Conservation (phyloP, 495 filamentous ascomycete species). For the Neurospora sp. region DNA sequence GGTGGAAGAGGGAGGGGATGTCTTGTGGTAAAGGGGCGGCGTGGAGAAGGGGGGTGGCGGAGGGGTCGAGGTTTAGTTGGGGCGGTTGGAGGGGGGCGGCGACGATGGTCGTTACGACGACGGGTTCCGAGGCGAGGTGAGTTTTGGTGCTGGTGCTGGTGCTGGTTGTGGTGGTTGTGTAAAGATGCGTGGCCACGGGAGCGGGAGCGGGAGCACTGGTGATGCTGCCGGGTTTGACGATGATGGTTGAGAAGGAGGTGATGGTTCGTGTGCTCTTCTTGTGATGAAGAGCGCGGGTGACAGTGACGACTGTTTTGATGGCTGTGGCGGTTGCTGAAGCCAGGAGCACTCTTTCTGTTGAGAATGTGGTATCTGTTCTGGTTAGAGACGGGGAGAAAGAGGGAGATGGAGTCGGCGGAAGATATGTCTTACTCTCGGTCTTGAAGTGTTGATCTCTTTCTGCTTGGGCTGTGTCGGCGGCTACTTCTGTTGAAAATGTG, state of each 20-base stretch:
- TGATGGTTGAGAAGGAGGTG: not conserved
- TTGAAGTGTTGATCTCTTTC: too few relatives aligned
- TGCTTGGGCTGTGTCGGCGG: too few relatives aligned
- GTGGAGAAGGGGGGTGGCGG: not conserved
- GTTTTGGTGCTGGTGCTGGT: not conserved
- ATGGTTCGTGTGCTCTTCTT: too few relatives aligned
- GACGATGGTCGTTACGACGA: not conserved
- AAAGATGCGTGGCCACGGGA: too few relatives aligned
- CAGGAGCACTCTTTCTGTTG: not conserved
- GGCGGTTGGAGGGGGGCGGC: too few relatives aligned
- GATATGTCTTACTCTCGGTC: not conserved
- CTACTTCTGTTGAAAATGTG: too few relatives aligned
- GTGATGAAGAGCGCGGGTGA: not conserved
- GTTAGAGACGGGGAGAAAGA: not conserved
- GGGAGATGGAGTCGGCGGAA: too few relatives aligned
- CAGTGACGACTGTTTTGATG: not conserved
- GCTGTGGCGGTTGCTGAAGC: not conserved
- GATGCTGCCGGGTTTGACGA: too few relatives aligned
- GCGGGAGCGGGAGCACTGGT: too few relatives aligned
- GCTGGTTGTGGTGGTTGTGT: not conserved
- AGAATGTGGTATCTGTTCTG: not conserved
- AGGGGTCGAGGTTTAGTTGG: not conserved
- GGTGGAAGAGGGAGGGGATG: not conserved
- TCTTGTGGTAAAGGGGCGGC: too few relatives aligned
- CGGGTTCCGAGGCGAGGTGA: too few relatives aligned